A percentile compares a stretch with the other conserved stretches of the same genome.
These are phyloP conservation scores for Rhinocladiella mackenziei DNA, from an alignment of 2,329 filamentous ascomycete species.

Conservation along the genomic window DNA sequence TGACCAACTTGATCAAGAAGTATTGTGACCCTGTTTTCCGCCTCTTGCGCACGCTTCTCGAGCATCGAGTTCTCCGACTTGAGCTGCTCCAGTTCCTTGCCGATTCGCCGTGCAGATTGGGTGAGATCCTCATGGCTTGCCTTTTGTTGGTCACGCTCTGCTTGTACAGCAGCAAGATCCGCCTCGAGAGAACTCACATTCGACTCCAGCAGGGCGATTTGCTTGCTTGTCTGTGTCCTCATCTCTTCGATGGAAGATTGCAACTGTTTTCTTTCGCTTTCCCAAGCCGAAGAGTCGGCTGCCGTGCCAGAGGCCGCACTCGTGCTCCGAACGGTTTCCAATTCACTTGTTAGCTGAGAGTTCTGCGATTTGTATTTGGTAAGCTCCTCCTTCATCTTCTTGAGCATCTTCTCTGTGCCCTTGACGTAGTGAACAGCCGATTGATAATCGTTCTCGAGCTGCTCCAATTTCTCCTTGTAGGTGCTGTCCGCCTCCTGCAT, in stretches of 20 bases:
- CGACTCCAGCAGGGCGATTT: conserved; percentile 64
- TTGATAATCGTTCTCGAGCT: conserved; percentile 95
- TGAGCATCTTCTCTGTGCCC: conserved; percentile 98
- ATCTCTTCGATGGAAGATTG: conserved; percentile 65
- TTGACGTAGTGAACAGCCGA: conserved; percentile 97
- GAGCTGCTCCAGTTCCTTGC: conserved; percentile 71
- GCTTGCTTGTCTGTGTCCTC: conserved; percentile 64
- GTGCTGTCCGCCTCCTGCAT: conserved; percentile 81
- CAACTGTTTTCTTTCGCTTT: conserved; percentile 65
- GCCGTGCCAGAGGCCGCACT: conserved; percentile 40
- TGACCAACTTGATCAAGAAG: conserved; percentile 91
- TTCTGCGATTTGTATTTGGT: conserved; percentile 87
- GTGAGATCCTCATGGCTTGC: conserved; percentile 58
- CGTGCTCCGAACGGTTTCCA: conserved; percentile 62
- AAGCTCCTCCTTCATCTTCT: conserved; percentile 97
- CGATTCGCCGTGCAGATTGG: conserved; percentile 51
- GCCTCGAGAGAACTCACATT: conserved; percentile 65
- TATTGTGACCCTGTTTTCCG: conserved; percentile 87
- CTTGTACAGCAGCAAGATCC: conserved; percentile 63
- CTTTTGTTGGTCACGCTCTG: conserved; percentile 66
- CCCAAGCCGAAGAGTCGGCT: conserved; percentile 60
- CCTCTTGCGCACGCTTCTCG: conserved; percentile 79
- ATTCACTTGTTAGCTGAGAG: conserved; percentile 71
- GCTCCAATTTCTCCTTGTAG: conserved; percentile 88
- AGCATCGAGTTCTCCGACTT: conserved; percentile 77